These are phyloP conservation scores for Trametes sanguinea DNA, from an alignment of 768 basidiomycete genomes.

Conservation along the genomic window DNA sequence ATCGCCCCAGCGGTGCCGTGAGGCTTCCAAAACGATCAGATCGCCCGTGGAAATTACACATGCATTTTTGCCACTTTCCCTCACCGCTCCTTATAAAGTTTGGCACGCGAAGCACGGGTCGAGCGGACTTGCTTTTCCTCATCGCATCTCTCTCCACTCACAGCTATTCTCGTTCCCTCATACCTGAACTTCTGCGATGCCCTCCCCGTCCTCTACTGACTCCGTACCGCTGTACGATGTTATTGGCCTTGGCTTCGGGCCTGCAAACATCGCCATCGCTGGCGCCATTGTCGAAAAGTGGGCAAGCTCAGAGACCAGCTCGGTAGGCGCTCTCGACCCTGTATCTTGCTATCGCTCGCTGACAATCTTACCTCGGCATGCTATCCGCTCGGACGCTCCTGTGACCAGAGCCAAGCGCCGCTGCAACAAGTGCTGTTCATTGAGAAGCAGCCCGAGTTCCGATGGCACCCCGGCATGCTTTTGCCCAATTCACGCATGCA, in stretches of 20 bases:
- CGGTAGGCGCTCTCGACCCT: slow-evolving; percentile 5
- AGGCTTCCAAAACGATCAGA: background rate
- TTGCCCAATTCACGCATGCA: slow-evolving; percentile 55
- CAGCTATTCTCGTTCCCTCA: slow-evolving; percentile 9
- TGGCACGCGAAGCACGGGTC: slow-evolving; percentile 7
- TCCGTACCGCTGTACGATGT: slow-evolving; percentile 40
- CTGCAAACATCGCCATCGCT: slow-evolving; percentile 54
- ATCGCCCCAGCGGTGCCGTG: background rate
- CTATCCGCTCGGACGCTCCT: background rate
- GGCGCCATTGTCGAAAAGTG: slow-evolving; percentile 51
- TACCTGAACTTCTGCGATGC: slow-evolving; percentile 9
- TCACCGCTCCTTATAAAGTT: slow-evolving; percentile 17
- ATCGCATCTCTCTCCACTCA: slow-evolving; percentile 1
- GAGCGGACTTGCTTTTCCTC: slow-evolving; percentile 11
- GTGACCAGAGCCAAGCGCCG: slow-evolving; percentile 19
- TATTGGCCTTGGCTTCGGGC: slow-evolving; percentile 54
- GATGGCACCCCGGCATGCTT: slow-evolving; percentile 60
- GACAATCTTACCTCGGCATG: background rate
- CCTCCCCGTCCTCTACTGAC: background rate
- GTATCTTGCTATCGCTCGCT: slow-evolving; percentile 7
- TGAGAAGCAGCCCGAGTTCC: slow-evolving; percentile 49
- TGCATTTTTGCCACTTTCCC: slow-evolving; percentile 1
- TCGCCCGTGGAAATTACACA: slow-evolving; percentile 11
- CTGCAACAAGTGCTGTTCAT: slow-evolving; percentile 45
- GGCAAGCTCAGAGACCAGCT: slow-evolving; percentile 21